A percentile compares a stretch with the other conserved stretches of the same genome.
Conservation (phyloP, 208 protist species). For the Leishmania amazonensis region DNA sequence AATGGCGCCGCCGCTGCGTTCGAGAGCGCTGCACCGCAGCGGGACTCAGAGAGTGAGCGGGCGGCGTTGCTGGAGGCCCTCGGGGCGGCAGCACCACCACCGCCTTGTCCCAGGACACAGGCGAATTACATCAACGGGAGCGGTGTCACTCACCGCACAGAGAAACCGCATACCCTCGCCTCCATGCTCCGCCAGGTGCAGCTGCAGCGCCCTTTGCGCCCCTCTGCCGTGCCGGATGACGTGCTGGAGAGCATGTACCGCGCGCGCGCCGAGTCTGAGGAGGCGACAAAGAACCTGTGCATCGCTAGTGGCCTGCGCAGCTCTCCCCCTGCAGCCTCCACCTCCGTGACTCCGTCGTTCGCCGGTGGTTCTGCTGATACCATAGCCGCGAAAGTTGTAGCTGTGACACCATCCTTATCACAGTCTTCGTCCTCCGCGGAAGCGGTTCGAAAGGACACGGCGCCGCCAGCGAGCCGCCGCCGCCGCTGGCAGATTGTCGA, state of each 20-base stretch:
- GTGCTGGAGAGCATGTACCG: slow-evolving; percentile 21
- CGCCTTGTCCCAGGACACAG: not conserved
- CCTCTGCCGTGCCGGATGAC: slow-evolving; percentile 25
- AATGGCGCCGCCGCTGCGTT: not conserved
- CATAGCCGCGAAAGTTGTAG: not conserved
- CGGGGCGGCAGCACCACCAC: not conserved
- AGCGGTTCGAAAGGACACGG: slow-evolving; percentile 21
- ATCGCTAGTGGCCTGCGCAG: not conserved
- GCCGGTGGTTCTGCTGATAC: not conserved
- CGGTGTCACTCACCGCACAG: not conserved
- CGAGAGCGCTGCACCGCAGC: not conserved
- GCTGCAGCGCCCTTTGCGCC: slow-evolving; percentile 35
- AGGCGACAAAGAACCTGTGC: not conserved
- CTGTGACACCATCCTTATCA: not conserved
- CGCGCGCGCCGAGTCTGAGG: not conserved
- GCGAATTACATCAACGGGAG: not conserved
- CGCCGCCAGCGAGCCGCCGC: slow-evolving; percentile 29
- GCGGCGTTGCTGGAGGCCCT: slow-evolving; percentile 26
- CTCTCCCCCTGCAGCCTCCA: not conserved
- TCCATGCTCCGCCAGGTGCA: slow-evolving; percentile 32
- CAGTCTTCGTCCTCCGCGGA: not conserved
- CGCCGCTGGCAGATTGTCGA: slow-evolving; percentile 80
- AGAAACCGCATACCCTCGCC: slow-evolving; percentile 2
- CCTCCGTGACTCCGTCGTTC: not conserved
- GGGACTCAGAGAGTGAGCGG: slow-evolving; percentile 32